Evolutionary conservation across 768 basidiomycete genomes (phyloP), one percentile per base, ranked within the genome.

Genomic region (Boletus sensibilis): DNA sequence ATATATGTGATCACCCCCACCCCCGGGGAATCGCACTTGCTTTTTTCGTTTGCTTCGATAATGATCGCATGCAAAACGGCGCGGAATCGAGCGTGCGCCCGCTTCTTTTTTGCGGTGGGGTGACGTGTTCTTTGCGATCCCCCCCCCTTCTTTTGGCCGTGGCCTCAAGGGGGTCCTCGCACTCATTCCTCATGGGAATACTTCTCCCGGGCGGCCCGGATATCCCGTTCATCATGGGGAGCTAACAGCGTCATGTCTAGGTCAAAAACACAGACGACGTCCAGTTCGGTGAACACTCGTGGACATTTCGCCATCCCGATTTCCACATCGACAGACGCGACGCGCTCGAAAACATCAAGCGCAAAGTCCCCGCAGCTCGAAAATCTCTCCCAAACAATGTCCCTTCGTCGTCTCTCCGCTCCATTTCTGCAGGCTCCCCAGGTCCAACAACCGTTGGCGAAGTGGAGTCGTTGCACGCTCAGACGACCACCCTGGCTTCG

Each of bases 191-290:
- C 33, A 23, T 44, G 33, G 21, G 42, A 31, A 55, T 33, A 7
- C 49, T 4, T 44, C 27, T 52, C 35, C 21, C 25, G 25, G 5
- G 1, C 56, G 56, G 54, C 14, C 52, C 52, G 58, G 39, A 5
- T 10, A 9, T 55, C 51, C 57, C 51, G 41, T 35, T 21, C 7
- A 23, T 45, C 12, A 16, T 23, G 7, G 14, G 23, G 25, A 38
- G 10, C 43, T 60, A 38, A 60, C 52, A 3, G 18, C 33, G 2
- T n/a, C 53, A 4, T 12, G 12, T 55, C 45, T 56, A 78, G 79
- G 85, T 94, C 60, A 95, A 94, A 73, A 92, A 90, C 64, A 86
- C 85, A 2, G 93, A 94, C 60, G 92, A 92, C 63, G 78, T 83
- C 68, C 82, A 85, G 59, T 92, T 79, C 55, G 82, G 83, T 53